These are phyloP conservation scores for Glycine soja DNA, from an alignment of 306 rosid species.

Conservation along the genomic window DNA sequence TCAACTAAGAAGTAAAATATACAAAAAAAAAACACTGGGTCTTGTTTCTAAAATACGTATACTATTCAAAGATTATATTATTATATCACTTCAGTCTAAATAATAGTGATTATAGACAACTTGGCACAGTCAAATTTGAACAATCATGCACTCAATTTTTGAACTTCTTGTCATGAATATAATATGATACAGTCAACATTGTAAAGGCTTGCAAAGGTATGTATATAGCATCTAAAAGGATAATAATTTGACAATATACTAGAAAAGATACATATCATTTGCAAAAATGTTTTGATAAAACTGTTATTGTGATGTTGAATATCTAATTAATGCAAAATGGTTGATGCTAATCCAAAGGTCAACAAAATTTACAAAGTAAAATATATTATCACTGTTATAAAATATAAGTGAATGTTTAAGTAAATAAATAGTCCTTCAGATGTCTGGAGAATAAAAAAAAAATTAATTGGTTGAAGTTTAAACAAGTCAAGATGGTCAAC, in stretches of 20 bases:
- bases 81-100: no score
- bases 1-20: no score
- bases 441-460: slow-evolving; percentile 13
- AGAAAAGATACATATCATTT: neutral
- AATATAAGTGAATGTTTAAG: neutral
- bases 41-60: no score
- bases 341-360: slow-evolving; percentile 26
- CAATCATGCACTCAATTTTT: no score
- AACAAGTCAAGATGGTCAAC: neutral
- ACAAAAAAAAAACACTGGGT: no score
- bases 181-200: neutral
- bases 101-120: no score
- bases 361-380: neutral
- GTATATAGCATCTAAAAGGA: neutral
- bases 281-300: neutral
- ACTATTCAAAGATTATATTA: no score
- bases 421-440: slow-evolving; percentile 22
- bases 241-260: slow-evolving; percentile 1
- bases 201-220: slow-evolving; percentile 7
- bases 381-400: slow-evolving; percentile 9
- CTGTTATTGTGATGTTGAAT: neutral
- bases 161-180: neutral
- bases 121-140: no score
- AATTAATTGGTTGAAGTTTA: slow-evolving; percentile 1
- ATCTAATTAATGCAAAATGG: slow-evolving; percentile 11